Evolutionary conservation across 208 protist species (phyloP).

Genomic region (Histomonas meleagridis): DNA sequence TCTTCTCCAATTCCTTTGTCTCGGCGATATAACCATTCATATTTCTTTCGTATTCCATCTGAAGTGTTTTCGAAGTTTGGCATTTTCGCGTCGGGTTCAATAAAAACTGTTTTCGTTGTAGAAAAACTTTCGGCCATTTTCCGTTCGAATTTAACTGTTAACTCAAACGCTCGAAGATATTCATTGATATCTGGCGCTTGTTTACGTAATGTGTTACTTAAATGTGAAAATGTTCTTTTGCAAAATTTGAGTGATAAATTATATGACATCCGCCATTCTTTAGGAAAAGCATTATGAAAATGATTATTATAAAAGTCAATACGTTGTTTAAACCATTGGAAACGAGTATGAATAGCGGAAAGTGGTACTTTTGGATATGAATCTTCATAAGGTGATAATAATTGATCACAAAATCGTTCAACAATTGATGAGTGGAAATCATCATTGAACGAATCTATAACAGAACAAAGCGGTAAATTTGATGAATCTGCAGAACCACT

Average conservation of each 20-base stretch:
- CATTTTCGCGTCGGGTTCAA: neutral
- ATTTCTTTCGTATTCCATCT: neutral
- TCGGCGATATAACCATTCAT: neutral
- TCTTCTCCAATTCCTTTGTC: neutral
- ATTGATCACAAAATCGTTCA: slow-evolving; percentile 1
- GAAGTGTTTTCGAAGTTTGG: neutral
- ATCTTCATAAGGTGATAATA: neutral
- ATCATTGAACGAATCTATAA: neutral
- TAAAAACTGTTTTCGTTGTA: neutral
- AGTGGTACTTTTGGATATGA: neutral
- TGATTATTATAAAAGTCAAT: neutral
- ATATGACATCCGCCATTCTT: neutral
- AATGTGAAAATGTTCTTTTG: neutral
- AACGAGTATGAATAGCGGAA: neutral
- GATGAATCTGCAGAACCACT: neutral
- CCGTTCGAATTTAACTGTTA: neutral
- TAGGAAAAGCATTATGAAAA: neutral
- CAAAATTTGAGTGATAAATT: neutral
- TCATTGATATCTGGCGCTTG: neutral
- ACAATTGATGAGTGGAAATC: slow-evolving; percentile 8
- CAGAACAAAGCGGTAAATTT: neutral
- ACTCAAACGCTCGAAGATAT: neutral
- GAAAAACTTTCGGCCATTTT: slow-evolving; percentile 11
- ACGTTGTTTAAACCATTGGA: neutral
- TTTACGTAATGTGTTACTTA: neutral